These are phyloP conservation scores for Coprinopsis marcescibilis DNA, from an alignment of 768 basidiomycete genomes.

Conservation along the genomic window DNA sequence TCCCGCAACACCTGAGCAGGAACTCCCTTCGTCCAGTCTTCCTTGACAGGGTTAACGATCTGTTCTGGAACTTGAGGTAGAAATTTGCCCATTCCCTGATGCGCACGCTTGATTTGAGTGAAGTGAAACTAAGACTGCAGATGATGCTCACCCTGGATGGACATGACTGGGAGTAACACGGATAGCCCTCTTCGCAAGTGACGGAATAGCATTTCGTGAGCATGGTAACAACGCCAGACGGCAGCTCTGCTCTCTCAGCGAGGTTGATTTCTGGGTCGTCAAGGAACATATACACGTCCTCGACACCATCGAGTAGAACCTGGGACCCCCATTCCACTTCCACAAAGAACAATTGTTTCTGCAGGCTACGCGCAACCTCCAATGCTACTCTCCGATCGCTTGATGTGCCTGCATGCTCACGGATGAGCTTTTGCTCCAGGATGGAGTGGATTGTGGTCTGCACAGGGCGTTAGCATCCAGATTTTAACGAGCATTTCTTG, in stretches of 20 bases:
- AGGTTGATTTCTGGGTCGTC: slow-evolving; percentile 68
- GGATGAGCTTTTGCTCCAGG: slow-evolving; percentile 77
- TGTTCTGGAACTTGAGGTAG: slow-evolving; percentile 25
- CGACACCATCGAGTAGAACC: slow-evolving; percentile 78
- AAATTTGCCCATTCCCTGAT: slow-evolving; percentile 13
- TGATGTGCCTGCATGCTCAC: slow-evolving; percentile 67
- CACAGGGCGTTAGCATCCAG: neutral
- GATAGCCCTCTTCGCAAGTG: slow-evolving; percentile 71
- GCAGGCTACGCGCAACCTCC: slow-evolving; percentile 84
- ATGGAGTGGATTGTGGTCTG: slow-evolving; percentile 85
- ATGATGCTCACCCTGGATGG: slow-evolving; percentile 50
- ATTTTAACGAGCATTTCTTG: no score
- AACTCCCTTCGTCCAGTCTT: slow-evolving; percentile 45
- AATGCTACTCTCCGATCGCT: slow-evolving; percentile 80
- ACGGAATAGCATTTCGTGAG: slow-evolving; percentile 89
- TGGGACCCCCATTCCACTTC: slow-evolving; percentile 94
- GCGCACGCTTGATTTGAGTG: slow-evolving; percentile 2
- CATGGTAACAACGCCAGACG: slow-evolving; percentile 86
- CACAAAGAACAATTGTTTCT: slow-evolving; percentile 91
- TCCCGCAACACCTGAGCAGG: slow-evolving; percentile 31
- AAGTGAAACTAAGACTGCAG: neutral
- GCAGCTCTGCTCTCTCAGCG: slow-evolving; percentile 62
- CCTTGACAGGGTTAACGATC: slow-evolving; percentile 25
- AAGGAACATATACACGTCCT: slow-evolving; percentile 91
- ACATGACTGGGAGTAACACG: slow-evolving; percentile 83